Percentiles rank a stretch among this genome's conserved stretches.
These are phyloP conservation scores for Pseudogymnoascus sp. DNA, from an alignment of 2,329 filamentous ascomycete genomes.

Conservation along the genomic window DNA sequence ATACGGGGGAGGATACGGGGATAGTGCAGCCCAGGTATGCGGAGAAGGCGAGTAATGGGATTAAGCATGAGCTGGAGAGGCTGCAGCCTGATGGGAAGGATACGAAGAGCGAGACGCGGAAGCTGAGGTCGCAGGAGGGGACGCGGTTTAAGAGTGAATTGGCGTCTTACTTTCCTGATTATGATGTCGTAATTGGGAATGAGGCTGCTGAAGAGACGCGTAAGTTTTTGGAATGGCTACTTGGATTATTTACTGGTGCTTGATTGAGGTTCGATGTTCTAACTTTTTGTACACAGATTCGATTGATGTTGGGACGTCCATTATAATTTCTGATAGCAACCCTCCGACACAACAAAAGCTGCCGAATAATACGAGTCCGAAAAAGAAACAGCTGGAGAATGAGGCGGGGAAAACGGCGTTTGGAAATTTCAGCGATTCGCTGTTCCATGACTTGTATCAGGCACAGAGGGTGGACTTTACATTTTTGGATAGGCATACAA, in stretches of 20 bases:
- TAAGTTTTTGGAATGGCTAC: constrained; percentile 35
- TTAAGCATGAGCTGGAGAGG: constrained; percentile 50
- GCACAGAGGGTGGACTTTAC: constrained; percentile 48
- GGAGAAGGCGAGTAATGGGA: constrained; percentile 51
- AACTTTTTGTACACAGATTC: constrained; percentile 51
- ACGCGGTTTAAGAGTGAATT: constrained; percentile 86
- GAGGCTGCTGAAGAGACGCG: constrained; percentile 68
- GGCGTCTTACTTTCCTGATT: constrained; percentile 83
- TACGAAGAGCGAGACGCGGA: constrained; percentile 55
- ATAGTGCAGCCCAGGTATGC: constrained; percentile 35
- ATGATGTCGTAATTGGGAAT: constrained; percentile 88
- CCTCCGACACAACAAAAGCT: constrained; percentile 10
- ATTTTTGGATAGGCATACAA: constrained; percentile 39
- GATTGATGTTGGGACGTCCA: constrained; percentile 62
- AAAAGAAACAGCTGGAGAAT: neutral
- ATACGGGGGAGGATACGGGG: neutral
- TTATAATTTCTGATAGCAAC: constrained; percentile 56
- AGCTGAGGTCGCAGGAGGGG: constrained; percentile 78
- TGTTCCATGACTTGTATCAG: constrained; percentile 49
- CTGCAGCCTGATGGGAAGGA: constrained; percentile 37
- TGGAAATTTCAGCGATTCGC: constrained; percentile 44
- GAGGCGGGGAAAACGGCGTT: constrained; percentile 31
- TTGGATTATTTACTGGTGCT: neutral
- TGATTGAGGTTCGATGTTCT: neutral
- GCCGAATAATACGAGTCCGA: neutral